A percentile compares a stretch with the other conserved stretches of the same genome.
Evolutionary conservation across 2,329 filamentous ascomycete genomes (phyloP).

Genomic region (Rhynchosporium agropyri): DNA sequence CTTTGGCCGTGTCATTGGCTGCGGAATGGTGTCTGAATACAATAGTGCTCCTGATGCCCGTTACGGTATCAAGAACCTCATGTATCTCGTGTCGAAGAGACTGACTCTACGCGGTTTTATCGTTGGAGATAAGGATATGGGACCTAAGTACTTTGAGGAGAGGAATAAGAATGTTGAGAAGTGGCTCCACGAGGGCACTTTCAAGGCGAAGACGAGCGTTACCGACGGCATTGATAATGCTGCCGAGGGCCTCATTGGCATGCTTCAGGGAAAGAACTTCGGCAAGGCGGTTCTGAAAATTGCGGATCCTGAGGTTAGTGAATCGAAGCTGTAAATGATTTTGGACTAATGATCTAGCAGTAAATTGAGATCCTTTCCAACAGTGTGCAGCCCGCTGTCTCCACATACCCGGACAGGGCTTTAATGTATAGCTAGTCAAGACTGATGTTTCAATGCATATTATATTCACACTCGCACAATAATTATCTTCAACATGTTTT

Average conservation of each 20-base stretch:
- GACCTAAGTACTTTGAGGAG: conserved; percentile 59
- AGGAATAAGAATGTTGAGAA: conserved; percentile 68
- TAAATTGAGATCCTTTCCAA: not conserved
- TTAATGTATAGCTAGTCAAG: not conserved
- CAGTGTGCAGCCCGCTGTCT: not conserved
- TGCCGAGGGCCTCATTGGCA: conserved; percentile 64
- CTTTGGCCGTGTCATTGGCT: conserved; percentile 64
- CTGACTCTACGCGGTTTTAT: conserved; percentile 70
- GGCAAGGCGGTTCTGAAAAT: conserved; percentile 74
- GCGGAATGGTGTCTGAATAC: conserved; percentile 71
- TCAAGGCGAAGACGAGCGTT: conserved; percentile 62
- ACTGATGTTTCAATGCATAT: too few species aligned
- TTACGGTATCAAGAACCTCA: conserved; percentile 65
- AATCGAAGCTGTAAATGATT: not conserved
- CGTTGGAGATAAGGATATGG: conserved; percentile 63
- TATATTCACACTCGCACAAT: too few species aligned
- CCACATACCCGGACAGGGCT: not conserved
- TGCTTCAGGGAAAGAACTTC: conserved; percentile 71
- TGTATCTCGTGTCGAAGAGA: conserved; percentile 61
- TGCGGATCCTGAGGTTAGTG: conserved; percentile 35
- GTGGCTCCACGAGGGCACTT: conserved; percentile 68
- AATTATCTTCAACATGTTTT: too few species aligned
- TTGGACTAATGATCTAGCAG: not conserved
- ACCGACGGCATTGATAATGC: conserved; percentile 70
- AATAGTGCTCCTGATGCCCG: conserved; percentile 54